Conservation (phyloP, 192 early-diverging fungal genomes). For the Gorgonomyces haynaldii region DNA sequence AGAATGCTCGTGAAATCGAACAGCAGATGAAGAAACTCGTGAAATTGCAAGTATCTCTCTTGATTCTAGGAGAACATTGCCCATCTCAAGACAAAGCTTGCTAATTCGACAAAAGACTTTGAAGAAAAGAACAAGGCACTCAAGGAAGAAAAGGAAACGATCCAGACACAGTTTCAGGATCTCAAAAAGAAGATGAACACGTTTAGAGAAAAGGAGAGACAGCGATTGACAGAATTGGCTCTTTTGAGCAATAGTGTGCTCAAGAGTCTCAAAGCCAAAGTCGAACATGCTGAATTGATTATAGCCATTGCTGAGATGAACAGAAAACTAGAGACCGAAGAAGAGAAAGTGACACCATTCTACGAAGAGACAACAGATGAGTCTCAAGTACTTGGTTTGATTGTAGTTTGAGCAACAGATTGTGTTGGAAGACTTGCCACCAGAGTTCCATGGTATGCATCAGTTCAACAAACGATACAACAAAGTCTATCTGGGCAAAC, state of each 20-base stretch:
- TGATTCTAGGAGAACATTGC: conserved; percentile 37
- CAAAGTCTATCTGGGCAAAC: conserved; percentile 38
- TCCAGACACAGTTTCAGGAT: conserved; percentile 41
- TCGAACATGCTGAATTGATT: conserved; percentile 47
- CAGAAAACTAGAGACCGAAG: conserved; percentile 48
- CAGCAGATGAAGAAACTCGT: conserved; percentile 49
- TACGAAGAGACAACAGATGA: conserved; percentile 18
- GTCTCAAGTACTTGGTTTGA: conserved; percentile 4
- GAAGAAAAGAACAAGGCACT: conserved; percentile 36
- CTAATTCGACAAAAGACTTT: conserved; percentile 34
- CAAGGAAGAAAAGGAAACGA: conserved; percentile 41
- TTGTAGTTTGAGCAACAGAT: conserved; percentile 9
- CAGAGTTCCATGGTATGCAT: conserved; percentile 39
- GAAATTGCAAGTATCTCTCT: conserved; percentile 32
- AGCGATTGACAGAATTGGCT: conserved; percentile 36
- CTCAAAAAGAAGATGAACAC: conserved; percentile 44
- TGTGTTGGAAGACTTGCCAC: conserved; percentile 19
- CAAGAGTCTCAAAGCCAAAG: conserved; percentile 33
- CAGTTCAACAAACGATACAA: conserved; percentile 53
- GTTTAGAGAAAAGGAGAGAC: conserved; percentile 39
- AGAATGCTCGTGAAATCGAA: conserved; percentile 49
- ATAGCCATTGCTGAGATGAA: conserved; percentile 55
- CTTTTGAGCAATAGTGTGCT: conserved; percentile 30
- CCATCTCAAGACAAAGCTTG: conserved; percentile 31
- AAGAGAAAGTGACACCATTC: conserved; percentile 42